Conservation (phyloP, 352 stramenopile species). For the Albugo laibachii region DNA sequence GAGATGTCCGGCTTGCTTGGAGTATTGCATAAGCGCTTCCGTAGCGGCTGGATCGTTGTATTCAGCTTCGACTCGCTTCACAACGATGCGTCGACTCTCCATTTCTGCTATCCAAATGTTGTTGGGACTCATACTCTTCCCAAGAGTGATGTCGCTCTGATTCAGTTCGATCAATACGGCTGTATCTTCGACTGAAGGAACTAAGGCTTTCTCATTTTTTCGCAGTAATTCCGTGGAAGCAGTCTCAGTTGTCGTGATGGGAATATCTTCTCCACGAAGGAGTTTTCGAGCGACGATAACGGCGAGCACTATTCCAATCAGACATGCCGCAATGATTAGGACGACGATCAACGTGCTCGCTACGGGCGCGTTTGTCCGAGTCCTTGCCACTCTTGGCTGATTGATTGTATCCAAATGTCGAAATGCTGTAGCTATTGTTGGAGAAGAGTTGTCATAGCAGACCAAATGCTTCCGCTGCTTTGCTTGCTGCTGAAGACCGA, state of each 20-base stretch:
- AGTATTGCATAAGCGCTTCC: conserved; percentile 40
- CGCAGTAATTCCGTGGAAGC: conserved; percentile 1
- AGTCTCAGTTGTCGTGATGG: conserved; percentile 1
- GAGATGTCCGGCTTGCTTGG: conserved; percentile 21
- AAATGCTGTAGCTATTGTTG: no score
- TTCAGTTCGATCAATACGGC: conserved; percentile 27
- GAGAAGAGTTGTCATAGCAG: no score
- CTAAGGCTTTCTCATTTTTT: conserved; percentile 18
- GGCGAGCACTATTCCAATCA: not conserved
- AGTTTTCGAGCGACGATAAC: conserved; percentile 18
- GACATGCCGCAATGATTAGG: not conserved
- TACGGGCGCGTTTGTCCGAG: no score
- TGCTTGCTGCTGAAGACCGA: no score
- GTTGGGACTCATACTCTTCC: conserved; percentile 24
- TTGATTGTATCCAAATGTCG: no score
- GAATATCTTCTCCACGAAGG: conserved; percentile 5
- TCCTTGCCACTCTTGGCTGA: no score
- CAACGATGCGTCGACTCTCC: conserved; percentile 24
- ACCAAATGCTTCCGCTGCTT: no score
- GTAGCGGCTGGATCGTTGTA: conserved; percentile 30
- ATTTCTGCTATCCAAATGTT: conserved; percentile 43
- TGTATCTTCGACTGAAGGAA: conserved; percentile 51
- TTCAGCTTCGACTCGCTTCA: conserved; percentile 56
- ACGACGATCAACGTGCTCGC: no score
- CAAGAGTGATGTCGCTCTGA: conserved; percentile 29